Evolutionary conservation across 345 rosid genomes (phyloP).

Genomic region (Populus simonii): DNA sequence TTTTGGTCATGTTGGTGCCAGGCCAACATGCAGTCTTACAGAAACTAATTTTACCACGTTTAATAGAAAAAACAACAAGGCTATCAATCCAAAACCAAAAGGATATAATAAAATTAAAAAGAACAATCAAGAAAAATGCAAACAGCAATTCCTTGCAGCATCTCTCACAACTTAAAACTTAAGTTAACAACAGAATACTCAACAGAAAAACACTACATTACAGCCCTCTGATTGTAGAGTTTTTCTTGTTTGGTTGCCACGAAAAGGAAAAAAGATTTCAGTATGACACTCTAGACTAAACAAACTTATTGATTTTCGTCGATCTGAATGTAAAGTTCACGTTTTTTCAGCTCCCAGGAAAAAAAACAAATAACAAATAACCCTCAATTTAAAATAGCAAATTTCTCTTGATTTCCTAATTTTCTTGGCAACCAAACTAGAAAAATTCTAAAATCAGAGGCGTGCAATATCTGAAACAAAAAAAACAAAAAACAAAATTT

Average conservation of each 20-base stretch:
- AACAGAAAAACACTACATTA: neutral
- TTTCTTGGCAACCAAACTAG: slow-evolving; percentile 34
- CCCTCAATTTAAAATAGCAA: slow-evolving; percentile 4
- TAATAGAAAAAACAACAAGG: neutral
- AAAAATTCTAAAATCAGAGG: neutral
- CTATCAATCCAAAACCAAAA: neutral
- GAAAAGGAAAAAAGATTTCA: neutral
- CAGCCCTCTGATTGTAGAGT: neutral
- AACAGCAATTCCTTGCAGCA: neutral
- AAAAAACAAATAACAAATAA: neutral
- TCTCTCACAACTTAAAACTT: too few relatives aligned
- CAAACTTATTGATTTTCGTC: neutral
- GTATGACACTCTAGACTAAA: neutral
- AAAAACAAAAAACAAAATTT: neutral
- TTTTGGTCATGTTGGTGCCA: neutral
- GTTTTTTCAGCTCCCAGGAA: neutral
- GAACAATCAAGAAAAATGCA: neutral
- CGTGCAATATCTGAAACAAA: neutral
- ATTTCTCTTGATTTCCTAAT: slow-evolving; percentile 12
- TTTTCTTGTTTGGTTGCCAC: neutral
- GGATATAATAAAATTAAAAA: neutral
- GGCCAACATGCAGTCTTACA: neutral
- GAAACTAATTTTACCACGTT: neutral
- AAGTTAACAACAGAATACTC: neutral
- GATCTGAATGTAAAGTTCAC: neutral